phyloP scores from a whole-genome alignment of 1,284 basidiomycete species.

The Cryptococcus amylolentus region DNA sequence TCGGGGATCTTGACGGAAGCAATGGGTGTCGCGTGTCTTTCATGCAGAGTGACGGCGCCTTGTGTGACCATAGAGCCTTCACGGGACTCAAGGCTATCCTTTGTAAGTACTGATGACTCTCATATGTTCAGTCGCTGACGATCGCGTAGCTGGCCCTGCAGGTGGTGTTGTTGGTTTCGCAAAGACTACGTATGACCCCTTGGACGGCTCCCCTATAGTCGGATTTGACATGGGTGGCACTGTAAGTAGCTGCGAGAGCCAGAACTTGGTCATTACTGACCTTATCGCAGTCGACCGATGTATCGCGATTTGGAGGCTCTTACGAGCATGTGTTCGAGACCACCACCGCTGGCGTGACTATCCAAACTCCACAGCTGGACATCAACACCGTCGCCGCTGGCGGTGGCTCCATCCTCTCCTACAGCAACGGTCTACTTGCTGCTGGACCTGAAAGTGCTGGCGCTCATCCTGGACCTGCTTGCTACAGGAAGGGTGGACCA shows the following conservation, averaged over 20 bases:
- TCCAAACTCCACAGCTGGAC: conserved; percentile 35
- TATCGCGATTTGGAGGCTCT: conserved; percentile 55
- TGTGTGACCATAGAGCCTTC: conserved; percentile 33
- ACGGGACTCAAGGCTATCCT: conserved; percentile 40
- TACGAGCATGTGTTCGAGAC: conserved; percentile 54
- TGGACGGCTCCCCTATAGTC: conserved; percentile 36
- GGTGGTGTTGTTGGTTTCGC: conserved; percentile 56
- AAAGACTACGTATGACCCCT: conserved; percentile 38
- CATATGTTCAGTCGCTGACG: background rate
- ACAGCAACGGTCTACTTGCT: conserved; percentile 42
- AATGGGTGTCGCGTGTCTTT: conserved; percentile 48
- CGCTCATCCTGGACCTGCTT: conserved; percentile 40
- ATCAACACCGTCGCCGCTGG: conserved; percentile 50
- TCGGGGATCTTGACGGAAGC: conserved; percentile 38
- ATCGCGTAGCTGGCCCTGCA: conserved; percentile 48
- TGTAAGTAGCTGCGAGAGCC: background rate
- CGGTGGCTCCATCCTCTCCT: conserved; percentile 47
- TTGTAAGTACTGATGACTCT: conserved; percentile 16
- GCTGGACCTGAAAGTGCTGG: conserved; percentile 37
- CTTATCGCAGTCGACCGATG: conserved; percentile 57
- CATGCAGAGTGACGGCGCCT: conserved; percentile 53
- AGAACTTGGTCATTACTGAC: background rate
- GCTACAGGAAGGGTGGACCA: conserved; percentile 49
- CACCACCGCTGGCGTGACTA: conserved; percentile 68
- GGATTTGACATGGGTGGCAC: conserved; percentile 56